Base-by-base conservation (phyloP, 345 rosid species). In the Populus pruinosa region DNA sequence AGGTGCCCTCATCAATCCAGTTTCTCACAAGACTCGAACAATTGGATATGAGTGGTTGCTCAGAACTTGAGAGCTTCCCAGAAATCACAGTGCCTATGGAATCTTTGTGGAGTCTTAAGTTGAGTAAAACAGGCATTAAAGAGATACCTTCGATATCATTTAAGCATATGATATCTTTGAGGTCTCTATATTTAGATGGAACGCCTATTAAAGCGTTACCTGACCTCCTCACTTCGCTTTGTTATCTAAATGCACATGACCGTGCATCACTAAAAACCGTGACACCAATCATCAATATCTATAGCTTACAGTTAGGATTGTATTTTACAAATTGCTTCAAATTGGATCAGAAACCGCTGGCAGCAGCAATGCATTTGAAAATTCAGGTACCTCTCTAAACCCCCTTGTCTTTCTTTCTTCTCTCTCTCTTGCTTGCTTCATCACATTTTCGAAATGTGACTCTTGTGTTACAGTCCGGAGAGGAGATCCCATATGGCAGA, bases 181-280 rank as follows among this genome's bases (percentile, higher is more conserved):
- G 0, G 8, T 0, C 0, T 7, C 41, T 38, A 7, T 1, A 0
- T 0, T 38, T 38, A 38, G 0, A 1, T 38, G 41, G 41, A 38
- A 38, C 41, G 2, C 41, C 10, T 39, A 39, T 39, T 39, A 39
- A 39, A 39, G 2, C 43, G 43, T 23, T 64, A 64, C 68, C 68
- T 64, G 20, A 25, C 17, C 36, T 64, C 1, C 68, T 39, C 6
- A 39, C 5, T 23, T 29, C 14, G 27, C 18, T 64, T 8, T 5
- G 5, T 13, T 1, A 3, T 31, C 12, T 64, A 27, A 6, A 1
- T 31, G 35, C 68, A 25, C 2, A 29, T 29, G 29, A n/a, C n/a
- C n/a, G n/a, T n/a, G n/a, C n/a, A n/a, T n/a, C n/a, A n/a, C n/a
- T n/a, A n/a, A n/a, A n/a, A n/a, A n/a, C n/a, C n/a, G n/a, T n/a